Conservation (phyloP, 345 rosid genomes). For the Triadica sebifera region DNA sequence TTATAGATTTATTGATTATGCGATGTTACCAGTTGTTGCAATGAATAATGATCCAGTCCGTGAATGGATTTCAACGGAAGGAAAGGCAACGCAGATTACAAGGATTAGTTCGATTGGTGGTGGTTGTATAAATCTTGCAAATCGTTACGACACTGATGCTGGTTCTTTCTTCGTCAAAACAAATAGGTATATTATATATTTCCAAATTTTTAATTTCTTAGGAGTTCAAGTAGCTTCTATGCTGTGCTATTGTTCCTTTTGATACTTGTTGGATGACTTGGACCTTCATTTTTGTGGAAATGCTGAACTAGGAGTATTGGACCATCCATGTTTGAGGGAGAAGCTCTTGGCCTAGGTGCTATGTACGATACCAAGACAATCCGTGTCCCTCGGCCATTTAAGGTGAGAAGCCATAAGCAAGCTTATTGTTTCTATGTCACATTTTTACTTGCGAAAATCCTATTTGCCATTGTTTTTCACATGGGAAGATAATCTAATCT, state of each 20-base stretch:
- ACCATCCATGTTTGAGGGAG: slow-evolving; percentile 85
- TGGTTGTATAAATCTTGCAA: slow-evolving; percentile 86
- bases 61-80: slow-evolving; percentile 83
- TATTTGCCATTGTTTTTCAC: background rate
- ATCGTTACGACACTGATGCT: slow-evolving; percentile 72
- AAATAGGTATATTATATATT: slow-evolving; percentile 47
- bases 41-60: slow-evolving; percentile 78
- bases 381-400: slow-evolving; percentile 77
- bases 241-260: slow-evolving; percentile 1
- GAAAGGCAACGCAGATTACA: slow-evolving; percentile 70
- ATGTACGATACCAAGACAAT: slow-evolving; percentile 77
- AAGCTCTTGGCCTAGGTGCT: slow-evolving; percentile 86
- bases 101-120: slow-evolving; percentile 81
- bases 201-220: too few relatives aligned
- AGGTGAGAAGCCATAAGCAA: slow-evolving; percentile 42
- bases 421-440: background rate
- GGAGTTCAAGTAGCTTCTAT: background rate
- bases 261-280: slow-evolving; percentile 9
- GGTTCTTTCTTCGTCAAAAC: slow-evolving; percentile 86
- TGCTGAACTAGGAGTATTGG: slow-evolving; percentile 61
- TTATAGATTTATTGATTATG: slow-evolving; percentile 1
- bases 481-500: background rate
- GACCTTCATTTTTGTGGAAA: slow-evolving; percentile 12
- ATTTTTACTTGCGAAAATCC: slow-evolving; percentile 4
- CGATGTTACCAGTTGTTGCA: slow-evolving; percentile 53